Evolutionary conservation across 495 filamentous ascomycete genomes (phyloP).

Genomic region (Talaromyces proteolyticus): DNA sequence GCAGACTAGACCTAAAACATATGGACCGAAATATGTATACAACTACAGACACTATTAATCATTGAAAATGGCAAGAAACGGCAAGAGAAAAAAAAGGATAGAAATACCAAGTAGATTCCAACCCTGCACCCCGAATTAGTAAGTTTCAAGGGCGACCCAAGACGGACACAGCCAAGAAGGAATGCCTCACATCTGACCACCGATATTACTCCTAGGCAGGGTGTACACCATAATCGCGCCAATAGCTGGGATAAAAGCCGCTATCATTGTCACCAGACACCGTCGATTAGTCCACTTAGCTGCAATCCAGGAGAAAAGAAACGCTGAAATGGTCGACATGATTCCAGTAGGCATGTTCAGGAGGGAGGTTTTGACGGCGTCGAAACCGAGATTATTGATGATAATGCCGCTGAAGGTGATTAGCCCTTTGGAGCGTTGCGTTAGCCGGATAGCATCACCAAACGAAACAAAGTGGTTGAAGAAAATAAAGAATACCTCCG

Average conservation of each 20-base stretch:
- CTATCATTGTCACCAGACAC: conserved; percentile 25
- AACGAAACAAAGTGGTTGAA: not conserved
- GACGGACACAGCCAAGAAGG: no score
- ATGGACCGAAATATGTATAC: conserved; percentile 32
- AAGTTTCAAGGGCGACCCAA: no score
- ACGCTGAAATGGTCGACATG: conserved; percentile 21
- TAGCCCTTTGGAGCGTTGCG: conserved; percentile 12
- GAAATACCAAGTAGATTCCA: conserved; percentile 28
- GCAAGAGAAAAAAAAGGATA: not conserved
- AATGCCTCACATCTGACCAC: conserved; percentile 29
- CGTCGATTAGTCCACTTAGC: conserved; percentile 28
- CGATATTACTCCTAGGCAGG: conserved; percentile 23
- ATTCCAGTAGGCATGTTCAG: conserved; percentile 27
- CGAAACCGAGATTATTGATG: conserved; percentile 30
- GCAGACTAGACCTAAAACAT: conserved; percentile 16
- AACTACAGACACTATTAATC: conserved; percentile 12
- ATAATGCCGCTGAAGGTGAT: conserved; percentile 30
- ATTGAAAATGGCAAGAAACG: not conserved
- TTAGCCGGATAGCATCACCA: not conserved
- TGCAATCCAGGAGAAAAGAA: conserved; percentile 27
- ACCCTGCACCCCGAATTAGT: no score
- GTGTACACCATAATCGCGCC: conserved; percentile 29
- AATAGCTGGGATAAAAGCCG: conserved; percentile 22
- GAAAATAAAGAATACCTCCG: conserved; percentile 8
- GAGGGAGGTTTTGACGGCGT: conserved; percentile 20